A percentile compares a stretch with the other conserved stretches of the same genome.
Conservation (phyloP, 371 early-diverging fungal species). For the Mycotypha africana region DNA sequence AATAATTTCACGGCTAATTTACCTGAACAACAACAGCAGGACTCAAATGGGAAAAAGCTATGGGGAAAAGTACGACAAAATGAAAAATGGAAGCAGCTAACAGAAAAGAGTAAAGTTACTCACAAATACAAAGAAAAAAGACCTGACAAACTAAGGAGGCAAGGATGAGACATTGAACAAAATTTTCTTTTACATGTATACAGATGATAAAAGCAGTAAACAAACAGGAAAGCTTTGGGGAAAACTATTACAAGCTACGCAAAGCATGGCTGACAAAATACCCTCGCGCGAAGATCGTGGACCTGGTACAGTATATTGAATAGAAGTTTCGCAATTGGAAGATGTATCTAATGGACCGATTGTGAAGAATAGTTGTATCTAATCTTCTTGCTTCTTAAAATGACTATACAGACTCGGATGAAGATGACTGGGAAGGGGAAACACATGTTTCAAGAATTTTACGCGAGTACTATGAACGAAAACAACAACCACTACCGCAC, state of each 20-base stretch:
- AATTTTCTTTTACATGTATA: too few species aligned
- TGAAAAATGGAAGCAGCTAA: conserved; percentile 45
- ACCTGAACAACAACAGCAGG: conserved; percentile 15
- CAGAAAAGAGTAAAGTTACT: conserved; percentile 2
- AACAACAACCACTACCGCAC: conserved; percentile 23
- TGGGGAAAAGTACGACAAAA: conserved; percentile 47
- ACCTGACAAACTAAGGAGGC: too few species aligned
- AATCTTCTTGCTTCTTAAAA: neutral
- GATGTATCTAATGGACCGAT: too few species aligned
- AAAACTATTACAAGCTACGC: conserved; percentile 51
- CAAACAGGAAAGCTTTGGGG: conserved; percentile 47
- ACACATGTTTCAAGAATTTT: conserved; percentile 49
- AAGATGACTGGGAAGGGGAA: conserved; percentile 54
- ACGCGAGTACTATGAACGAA: conserved; percentile 45
- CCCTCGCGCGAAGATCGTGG: conserved; percentile 38
- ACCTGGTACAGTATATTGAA: conserved; percentile 15
- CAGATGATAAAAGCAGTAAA: conserved; percentile 29
- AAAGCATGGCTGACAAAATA: conserved; percentile 49
- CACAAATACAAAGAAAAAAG: too few species aligned
- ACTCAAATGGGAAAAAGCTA: conserved; percentile 24
- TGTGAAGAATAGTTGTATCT: neutral
- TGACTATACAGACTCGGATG: conserved; percentile 46
- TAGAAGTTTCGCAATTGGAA: too few species aligned
- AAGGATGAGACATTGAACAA: too few species aligned
- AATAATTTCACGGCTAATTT: conserved; percentile 39